Conservation (phyloP, 1,284 basidiomycete species). For the Ganoderma lucidum region DNA sequence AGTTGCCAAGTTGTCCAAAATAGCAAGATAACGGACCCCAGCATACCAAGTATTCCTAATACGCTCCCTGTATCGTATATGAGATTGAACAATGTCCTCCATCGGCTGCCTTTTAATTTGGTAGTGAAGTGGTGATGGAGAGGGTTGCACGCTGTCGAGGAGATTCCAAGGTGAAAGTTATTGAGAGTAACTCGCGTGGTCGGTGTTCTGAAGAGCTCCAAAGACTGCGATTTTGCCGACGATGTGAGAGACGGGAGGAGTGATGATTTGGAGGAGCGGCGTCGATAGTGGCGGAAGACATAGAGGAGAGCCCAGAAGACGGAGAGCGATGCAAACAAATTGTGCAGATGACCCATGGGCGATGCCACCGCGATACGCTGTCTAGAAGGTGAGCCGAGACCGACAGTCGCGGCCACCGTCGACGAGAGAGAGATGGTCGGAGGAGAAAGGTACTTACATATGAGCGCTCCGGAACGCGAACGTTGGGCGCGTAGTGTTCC, state of each 20-base stretch:
- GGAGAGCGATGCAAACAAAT: constrained; percentile 23
- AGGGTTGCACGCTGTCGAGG: constrained; percentile 61
- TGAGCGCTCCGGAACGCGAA: not conserved
- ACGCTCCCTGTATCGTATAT: constrained; percentile 61
- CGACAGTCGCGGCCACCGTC: not conserved
- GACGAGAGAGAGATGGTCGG: not conserved
- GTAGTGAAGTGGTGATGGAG: constrained; percentile 50
- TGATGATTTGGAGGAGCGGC: constrained; percentile 10
- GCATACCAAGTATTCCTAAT: constrained; percentile 59
- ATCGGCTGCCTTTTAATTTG: constrained; percentile 20
- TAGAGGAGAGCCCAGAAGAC: constrained; percentile 35
- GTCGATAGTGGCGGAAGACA: constrained; percentile 21
- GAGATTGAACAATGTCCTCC: constrained; percentile 36
- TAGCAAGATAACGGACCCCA: constrained; percentile 51
- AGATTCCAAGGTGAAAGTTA: constrained; percentile 52
- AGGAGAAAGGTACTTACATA: too few species aligned
- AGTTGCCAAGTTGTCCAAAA: constrained; percentile 43
- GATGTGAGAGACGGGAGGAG: constrained; percentile 25
- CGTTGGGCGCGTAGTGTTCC: constrained; percentile 10
- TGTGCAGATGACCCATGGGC: not conserved
- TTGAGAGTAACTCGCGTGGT: constrained; percentile 35
- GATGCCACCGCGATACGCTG: not conserved
- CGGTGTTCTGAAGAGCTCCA: constrained; percentile 21
- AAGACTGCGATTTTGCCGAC: constrained; percentile 12
- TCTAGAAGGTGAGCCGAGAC: not conserved